Percentiles rank a stretch among this genome's conserved stretches.
Conservation (phyloP, 2,329 filamentous ascomycete species). For the Fusarium pseudonygamai region DNA sequence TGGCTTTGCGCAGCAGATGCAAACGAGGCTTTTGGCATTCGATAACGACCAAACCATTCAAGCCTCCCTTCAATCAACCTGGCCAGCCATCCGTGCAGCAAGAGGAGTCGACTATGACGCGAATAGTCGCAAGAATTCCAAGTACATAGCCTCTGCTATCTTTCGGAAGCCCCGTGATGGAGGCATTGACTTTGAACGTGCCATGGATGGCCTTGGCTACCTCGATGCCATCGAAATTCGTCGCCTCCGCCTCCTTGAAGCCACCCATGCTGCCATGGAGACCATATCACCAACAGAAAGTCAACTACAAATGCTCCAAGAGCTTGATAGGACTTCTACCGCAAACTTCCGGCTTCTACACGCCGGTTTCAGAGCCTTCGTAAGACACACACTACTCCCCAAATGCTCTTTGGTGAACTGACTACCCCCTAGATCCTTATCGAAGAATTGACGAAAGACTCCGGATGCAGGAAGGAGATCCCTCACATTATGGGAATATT, state of each 20-base stretch:
- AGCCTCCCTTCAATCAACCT: slow-evolving; percentile 29
- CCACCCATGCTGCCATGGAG: slow-evolving; percentile 32
- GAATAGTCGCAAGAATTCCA: slow-evolving; percentile 45
- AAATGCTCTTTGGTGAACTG: neutral
- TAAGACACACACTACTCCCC: slow-evolving; percentile 31
- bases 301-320: slow-evolving; percentile 39
- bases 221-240: slow-evolving; percentile 49
- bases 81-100: slow-evolving; percentile 26
- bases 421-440: slow-evolving; percentile 42
- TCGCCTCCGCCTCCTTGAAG: slow-evolving; percentile 42
- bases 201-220: slow-evolving; percentile 45
- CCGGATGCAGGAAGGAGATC: slow-evolving; percentile 11
- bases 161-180: slow-evolving; percentile 43
- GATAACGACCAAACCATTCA: slow-evolving; percentile 42
- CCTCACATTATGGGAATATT: slow-evolving; percentile 47
- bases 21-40: slow-evolving; percentile 45
- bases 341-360: slow-evolving; percentile 46
- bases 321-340: slow-evolving; percentile 44
- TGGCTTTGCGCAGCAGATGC: slow-evolving; percentile 47
- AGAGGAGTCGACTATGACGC: slow-evolving; percentile 30
- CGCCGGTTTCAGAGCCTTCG: slow-evolving; percentile 47
- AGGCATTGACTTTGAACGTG: slow-evolving; percentile 40
- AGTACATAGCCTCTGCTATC: slow-evolving; percentile 36
- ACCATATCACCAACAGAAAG: slow-evolving; percentile 9
- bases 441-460: slow-evolving; percentile 28